A percentile compares a stretch with the other conserved stretches of the same genome.
phyloP scores from a whole-genome alignment of 805 yeast species.

The Candida taoyuanica region DNA sequence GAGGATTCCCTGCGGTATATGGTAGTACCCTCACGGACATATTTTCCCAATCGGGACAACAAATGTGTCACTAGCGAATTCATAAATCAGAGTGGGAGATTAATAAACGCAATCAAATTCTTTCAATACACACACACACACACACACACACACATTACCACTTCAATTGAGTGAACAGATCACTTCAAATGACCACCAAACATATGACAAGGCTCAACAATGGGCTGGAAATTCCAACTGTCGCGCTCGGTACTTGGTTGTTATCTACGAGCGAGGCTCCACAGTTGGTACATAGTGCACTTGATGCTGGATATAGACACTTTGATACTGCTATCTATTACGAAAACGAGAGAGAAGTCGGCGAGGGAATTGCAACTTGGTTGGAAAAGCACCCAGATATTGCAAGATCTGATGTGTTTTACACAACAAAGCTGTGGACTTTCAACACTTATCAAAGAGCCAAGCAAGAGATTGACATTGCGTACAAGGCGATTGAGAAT shows the following conservation, averaged over 20 bases:
- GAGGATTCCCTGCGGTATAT: no score
- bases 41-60: no score
- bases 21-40: no score
- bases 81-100: no score
- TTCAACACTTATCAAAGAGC: conserved; percentile 43
- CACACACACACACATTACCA: no score
- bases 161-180: no score
- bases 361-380: conserved; percentile 53
- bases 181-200: conserved; percentile 5
- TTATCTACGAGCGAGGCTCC: conserved; percentile 36
- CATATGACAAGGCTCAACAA: conserved; percentile 37
- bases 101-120: no score
- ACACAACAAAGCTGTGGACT: conserved; percentile 76
- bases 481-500: conserved; percentile 46
- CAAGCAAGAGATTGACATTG: conserved; percentile 50
- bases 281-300: conserved; percentile 49
- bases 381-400: conserved; percentile 41
- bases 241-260: conserved; percentile 53
- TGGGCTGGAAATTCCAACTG: conserved; percentile 50
- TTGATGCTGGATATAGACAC: conserved; percentile 66
- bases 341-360: conserved; percentile 57
- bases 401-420: conserved; percentile 48
- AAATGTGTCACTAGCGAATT: no score
- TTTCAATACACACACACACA: no score
- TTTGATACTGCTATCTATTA: conserved; percentile 71